Conservation (phyloP, 306 rosid species). For the Astragalus glycyphyllos region DNA sequence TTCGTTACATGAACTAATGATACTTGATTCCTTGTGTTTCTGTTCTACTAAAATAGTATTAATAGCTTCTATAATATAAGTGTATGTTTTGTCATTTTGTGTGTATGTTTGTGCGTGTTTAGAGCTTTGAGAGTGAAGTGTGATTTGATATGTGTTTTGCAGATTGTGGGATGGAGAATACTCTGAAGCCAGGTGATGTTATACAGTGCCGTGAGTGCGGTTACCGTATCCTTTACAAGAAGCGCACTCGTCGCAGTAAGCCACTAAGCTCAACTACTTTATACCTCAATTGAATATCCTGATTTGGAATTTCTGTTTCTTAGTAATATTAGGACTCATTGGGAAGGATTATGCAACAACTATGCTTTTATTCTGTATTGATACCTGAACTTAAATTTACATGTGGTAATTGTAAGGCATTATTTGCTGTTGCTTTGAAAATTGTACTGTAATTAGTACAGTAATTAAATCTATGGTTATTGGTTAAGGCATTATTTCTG, state of each 20-base stretch:
- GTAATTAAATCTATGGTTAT: too few relatives aligned
- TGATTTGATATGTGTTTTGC: conserved; percentile 44
- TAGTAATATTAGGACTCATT: background rate
- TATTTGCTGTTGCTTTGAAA: too few relatives aligned
- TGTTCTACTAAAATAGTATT: background rate
- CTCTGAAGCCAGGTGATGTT: conserved; percentile 87
- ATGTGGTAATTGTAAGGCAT: too few relatives aligned
- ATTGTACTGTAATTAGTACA: too few relatives aligned
- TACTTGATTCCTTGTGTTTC: too few relatives aligned
- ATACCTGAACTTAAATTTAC: too few relatives aligned
- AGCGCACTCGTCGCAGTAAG: conserved; percentile 89
- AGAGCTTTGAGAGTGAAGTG: background rate
- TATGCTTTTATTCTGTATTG: background rate
- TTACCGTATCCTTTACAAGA: conserved; percentile 93
- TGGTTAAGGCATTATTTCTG: too few relatives aligned
- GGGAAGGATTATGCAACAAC: background rate
- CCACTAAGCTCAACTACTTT: conserved; percentile 41
- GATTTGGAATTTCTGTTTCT: background rate
- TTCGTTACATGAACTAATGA: too few relatives aligned
- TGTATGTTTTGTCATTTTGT: background rate
- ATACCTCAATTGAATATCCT: background rate
- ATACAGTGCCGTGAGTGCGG: conserved; percentile 98
- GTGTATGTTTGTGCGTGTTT: background rate
- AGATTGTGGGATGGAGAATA: conserved; percentile 95
- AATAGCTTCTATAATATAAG: background rate